These are phyloP conservation scores for Blastobotrys terrestris DNA, from an alignment of 805 yeast species.

Conservation along the genomic window DNA sequence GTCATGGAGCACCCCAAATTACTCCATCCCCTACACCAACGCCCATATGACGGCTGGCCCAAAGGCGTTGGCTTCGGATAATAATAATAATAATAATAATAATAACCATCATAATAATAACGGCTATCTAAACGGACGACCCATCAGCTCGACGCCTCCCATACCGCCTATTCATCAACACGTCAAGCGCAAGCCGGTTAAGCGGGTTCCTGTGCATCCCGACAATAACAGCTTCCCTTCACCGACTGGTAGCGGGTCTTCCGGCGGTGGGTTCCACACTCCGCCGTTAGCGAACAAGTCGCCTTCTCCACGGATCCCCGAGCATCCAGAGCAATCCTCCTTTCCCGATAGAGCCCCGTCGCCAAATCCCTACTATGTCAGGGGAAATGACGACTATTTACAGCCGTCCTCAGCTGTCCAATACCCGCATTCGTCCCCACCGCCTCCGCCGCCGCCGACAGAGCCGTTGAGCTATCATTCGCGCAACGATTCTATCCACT, in stretches of 20 bases:
- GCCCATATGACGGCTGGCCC: background rate
- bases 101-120: background rate
- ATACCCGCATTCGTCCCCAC: background rate
- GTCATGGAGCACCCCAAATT: background rate
- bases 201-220: conserved; percentile 12
- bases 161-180: conserved; percentile 13
- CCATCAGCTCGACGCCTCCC: conserved; percentile 9
- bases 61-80: background rate
- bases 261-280: conserved; percentile 4
- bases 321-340: background rate
- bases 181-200: conserved; percentile 15
- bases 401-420: conserved; percentile 1
- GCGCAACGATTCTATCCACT: background rate
- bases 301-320: background rate
- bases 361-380: background rate
- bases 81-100: background rate
- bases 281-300: background rate
- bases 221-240: background rate
- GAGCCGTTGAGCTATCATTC: background rate
- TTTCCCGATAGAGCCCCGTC: background rate
- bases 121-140: conserved; percentile 15
- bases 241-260: conserved; percentile 2
- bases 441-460: background rate
- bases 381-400: background rate
- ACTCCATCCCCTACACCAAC: background rate